These are phyloP conservation scores for Jackrogersella multiformis DNA, from an alignment of 495 filamentous ascomycete genomes.

Conservation along the genomic window DNA sequence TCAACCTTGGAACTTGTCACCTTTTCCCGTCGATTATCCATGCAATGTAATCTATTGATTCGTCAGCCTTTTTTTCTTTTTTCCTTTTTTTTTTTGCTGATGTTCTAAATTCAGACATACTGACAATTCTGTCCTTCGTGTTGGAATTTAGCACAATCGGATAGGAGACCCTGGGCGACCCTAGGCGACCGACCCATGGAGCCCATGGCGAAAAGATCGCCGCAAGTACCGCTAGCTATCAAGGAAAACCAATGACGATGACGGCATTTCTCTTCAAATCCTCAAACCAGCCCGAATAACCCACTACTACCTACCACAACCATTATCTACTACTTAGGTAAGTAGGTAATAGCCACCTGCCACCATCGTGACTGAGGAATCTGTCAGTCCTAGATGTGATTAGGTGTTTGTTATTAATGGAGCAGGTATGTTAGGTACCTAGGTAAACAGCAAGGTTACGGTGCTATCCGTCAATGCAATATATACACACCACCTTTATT, in stretches of 20 bases:
- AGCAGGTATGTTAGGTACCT: too few species aligned
- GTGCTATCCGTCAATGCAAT: slow-evolving; percentile 17
- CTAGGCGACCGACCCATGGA: background rate
- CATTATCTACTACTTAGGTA: too few species aligned
- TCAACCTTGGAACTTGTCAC: slow-evolving; percentile 23
- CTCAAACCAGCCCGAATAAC: slow-evolving; percentile 35
- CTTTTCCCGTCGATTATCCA: slow-evolving; percentile 2
- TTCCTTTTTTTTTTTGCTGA: too few species aligned
- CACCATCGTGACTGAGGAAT: slow-evolving; percentile 6
- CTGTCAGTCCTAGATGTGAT: slow-evolving; percentile 14
- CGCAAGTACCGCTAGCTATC: slow-evolving; percentile 31
- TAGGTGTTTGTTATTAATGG: too few species aligned
- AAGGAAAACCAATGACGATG: slow-evolving; percentile 30
- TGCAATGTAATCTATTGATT: slow-evolving; percentile 16
- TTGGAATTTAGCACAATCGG: slow-evolving; percentile 27
- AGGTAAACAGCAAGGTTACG: slow-evolving; percentile 11
- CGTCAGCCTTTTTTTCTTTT: slow-evolving; percentile 29
- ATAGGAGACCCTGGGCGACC: too few species aligned
- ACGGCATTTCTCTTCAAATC: slow-evolving; percentile 25
- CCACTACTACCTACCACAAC: slow-evolving; percentile 17
- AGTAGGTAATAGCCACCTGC: background rate
- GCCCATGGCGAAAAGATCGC: slow-evolving; percentile 41
- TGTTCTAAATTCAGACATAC: slow-evolving; percentile 32
- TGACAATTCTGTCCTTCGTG: slow-evolving; percentile 29
- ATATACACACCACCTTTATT: background rate